Conservation (phyloP, 179 eudicot species). For the Carnegiea gigantea region DNA sequence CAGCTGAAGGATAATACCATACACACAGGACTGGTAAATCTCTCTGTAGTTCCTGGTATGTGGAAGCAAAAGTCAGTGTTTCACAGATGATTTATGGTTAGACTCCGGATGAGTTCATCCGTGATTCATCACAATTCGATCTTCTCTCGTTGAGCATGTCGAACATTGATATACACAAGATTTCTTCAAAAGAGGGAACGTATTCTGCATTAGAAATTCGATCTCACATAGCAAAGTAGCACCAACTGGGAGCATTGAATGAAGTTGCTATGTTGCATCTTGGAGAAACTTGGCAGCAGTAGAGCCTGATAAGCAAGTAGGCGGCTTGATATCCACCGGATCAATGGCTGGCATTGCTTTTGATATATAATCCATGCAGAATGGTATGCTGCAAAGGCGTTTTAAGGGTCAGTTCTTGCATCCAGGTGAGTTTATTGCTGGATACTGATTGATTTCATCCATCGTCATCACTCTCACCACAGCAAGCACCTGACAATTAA, state of each 20-base stretch:
- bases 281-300: constrained; percentile 69
- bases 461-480: constrained; percentile 88
- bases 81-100: constrained; percentile 16
- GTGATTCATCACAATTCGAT: background rate
- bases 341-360: constrained; percentile 87
- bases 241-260: no score
- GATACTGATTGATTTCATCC: constrained; percentile 76
- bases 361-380: constrained; percentile 88
- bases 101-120: background rate
- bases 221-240: background rate
- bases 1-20: background rate
- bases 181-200: constrained; percentile 9
- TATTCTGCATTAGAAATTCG: background rate
- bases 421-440: constrained; percentile 50
- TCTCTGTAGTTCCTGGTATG: background rate
- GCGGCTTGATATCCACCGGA: constrained; percentile 64
- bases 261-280: constrained; percentile 16
- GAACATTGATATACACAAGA: constrained; percentile 3
- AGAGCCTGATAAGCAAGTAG: constrained; percentile 50
- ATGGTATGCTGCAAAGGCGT: constrained; percentile 69
- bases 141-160: background rate
- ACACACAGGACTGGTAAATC: background rate
- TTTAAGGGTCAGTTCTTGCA: no score
- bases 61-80: background rate
- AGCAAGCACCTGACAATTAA: constrained; percentile 73